Conservation (phyloP, 2,329 filamentous ascomycete species). For the Raffaelea ambrosiae region DNA sequence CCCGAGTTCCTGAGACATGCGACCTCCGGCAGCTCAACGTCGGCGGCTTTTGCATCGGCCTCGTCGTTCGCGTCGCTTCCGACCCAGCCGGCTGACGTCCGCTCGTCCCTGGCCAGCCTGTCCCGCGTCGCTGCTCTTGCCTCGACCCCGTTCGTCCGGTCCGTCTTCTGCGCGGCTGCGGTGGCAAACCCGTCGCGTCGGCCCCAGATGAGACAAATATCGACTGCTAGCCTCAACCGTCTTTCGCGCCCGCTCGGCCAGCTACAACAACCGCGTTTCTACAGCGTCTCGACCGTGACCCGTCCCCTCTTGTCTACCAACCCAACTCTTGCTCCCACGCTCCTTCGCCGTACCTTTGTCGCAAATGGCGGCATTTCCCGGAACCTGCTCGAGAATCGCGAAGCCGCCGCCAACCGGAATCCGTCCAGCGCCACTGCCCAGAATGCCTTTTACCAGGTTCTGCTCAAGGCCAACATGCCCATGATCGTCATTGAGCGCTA, state of each 20-base stretch:
- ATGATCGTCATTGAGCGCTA: slow-evolving; percentile 88
- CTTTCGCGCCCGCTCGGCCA: background rate
- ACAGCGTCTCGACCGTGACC: slow-evolving; percentile 2
- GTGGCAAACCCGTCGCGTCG: background rate
- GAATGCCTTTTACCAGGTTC: slow-evolving; percentile 86
- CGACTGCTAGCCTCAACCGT: background rate
- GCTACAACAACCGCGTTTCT: slow-evolving; percentile 5
- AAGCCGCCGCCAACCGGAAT: slow-evolving; percentile 89
- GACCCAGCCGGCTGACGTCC: slow-evolving; percentile 14
- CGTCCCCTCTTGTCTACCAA: background rate
- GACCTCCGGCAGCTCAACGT: slow-evolving; percentile 3
- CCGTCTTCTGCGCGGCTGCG: background rate
- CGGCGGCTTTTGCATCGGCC: slow-evolving; percentile 12
- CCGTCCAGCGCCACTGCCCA: slow-evolving; percentile 80
- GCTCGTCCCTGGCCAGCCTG: slow-evolving; percentile 9
- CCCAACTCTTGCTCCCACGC: background rate
- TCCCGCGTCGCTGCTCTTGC: slow-evolving; percentile 2
- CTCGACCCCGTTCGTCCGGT: slow-evolving; percentile 4
- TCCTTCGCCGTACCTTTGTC: slow-evolving; percentile 10
- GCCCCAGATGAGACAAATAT: slow-evolving; percentile 1
- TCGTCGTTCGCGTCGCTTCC: slow-evolving; percentile 16
- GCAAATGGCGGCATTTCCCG: slow-evolving; percentile 40
- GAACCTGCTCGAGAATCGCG: slow-evolving; percentile 70
- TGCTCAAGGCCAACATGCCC: slow-evolving; percentile 87
- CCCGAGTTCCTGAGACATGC: slow-evolving; percentile 26